Base-by-base conservation (phyloP, 208 protist genomes). In the Crithidia acanthocephali region DNA sequence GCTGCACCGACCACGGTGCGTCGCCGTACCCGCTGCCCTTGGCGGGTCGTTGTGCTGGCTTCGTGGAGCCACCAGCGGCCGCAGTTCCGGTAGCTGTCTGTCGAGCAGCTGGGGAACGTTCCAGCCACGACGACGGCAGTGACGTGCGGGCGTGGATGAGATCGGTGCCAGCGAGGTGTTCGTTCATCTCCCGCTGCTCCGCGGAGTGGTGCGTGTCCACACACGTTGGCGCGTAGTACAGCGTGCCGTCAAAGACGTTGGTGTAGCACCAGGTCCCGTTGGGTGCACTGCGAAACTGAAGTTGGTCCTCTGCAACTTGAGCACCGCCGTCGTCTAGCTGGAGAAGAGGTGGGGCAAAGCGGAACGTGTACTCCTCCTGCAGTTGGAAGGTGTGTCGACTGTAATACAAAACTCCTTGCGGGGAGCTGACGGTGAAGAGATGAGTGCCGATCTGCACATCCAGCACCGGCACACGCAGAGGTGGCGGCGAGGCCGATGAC, bases 1-100 rank as follows among this genome's bases (percentile, higher is more conserved):
- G 85, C 72, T 87, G 84, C 47, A 91, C 81, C 13, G 83, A 90
- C 89, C 89, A 92, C 50, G 86, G 89, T 16, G 79, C 85, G n/a
- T 81, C 71, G 23, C 33, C 45, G 77, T 95, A 92, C 22, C 85
- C 81, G 63, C 86, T 92, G 67, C 83, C 86, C 35, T 76, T 86
- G 20, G 81, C 73, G 0, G 76, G 72, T 18, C 33, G 27, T 44
- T 48, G 56, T 18, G 2, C 28, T n/a, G 27, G 27, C 32, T 13
- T 48, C 16, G 44, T n/a, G 4, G 44, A 4, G 44, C 44, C 13
- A 22, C 4, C 18, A 22, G 44, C 9, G 6, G 44, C 9, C 6
- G 18, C 6, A 48, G 44, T 15, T 20, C 16, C 9, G 18, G 44
- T 15, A n/a, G 44, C n/a, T n/a, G n/a, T n/a, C n/a, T n/a, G n/a